Conservation (phyloP, 1,284 basidiomycete species). For the Apiotrichum akiyoshidainum region DNA sequence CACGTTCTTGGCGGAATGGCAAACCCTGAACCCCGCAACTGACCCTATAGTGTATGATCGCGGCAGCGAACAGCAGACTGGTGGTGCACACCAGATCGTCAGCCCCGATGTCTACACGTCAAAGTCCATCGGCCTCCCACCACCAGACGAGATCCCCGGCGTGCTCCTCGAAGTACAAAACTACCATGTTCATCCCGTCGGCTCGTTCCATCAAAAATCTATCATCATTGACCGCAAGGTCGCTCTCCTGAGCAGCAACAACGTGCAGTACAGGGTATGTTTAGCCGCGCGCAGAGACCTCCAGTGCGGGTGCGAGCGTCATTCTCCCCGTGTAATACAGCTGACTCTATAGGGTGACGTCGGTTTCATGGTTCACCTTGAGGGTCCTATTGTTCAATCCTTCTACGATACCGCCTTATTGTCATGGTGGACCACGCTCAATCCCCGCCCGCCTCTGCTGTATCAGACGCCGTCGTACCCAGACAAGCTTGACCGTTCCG, state of each 20-base stretch:
- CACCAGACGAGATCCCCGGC: conserved; percentile 20
- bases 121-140: conserved; percentile 12
- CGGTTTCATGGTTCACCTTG: conserved; percentile 64
- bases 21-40: conserved; percentile 4
- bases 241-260: conserved; percentile 58
- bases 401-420: conserved; percentile 69
- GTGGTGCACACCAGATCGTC: conserved; percentile 15
- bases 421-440: conserved; percentile 59
- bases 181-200: conserved; percentile 39
- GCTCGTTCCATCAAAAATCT: conserved; percentile 67
- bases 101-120: conserved; percentile 2
- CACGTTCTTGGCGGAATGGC: neutral
- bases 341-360: conserved; percentile 49
- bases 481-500: neutral
- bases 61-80: conserved; percentile 19
- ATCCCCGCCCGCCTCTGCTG: conserved; percentile 59
- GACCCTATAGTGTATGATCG: conserved; percentile 31
- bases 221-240: conserved; percentile 67
- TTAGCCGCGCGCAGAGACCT: no score
- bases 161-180: conserved; percentile 30
- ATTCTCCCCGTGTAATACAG: neutral
- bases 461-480: conserved; percentile 19
- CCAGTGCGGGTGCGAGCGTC: no score
- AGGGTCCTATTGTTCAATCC: conserved; percentile 65
- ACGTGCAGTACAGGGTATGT: conserved; percentile 57